Conservation (phyloP, 208 protist genomes). For the Phytomonas sp. region DNA sequence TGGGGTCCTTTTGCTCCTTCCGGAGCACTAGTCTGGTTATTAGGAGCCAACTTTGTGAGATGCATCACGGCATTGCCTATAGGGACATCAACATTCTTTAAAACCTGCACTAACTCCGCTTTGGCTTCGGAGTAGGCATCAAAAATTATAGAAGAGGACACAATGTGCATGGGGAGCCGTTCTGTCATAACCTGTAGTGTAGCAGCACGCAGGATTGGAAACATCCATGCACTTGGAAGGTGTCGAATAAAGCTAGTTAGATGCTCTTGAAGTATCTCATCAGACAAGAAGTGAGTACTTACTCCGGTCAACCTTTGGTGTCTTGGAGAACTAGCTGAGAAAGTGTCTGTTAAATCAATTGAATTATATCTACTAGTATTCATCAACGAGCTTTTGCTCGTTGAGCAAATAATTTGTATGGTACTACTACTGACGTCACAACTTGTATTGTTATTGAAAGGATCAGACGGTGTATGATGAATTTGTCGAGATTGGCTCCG, state of each 20-base stretch:
- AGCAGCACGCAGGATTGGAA: constrained; percentile 33
- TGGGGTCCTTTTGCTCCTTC: background rate
- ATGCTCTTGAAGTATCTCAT: constrained; percentile 10
- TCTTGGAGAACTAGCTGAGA: background rate
- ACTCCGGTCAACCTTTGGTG: constrained; percentile 3
- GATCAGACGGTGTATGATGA: background rate
- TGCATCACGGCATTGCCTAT: background rate
- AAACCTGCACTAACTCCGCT: constrained; percentile 21
- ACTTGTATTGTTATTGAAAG: background rate
- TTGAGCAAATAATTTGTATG: background rate
- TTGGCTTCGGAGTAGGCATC: constrained; percentile 49
- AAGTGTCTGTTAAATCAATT: background rate
- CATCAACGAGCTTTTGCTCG: background rate
- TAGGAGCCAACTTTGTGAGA: background rate
- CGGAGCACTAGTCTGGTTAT: background rate
- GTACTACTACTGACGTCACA: background rate
- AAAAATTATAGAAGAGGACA: constrained; percentile 26
- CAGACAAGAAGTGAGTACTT: background rate
- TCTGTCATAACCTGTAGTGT: constrained; percentile 49
- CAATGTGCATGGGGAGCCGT: constrained; percentile 33
- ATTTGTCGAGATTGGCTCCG: background rate
- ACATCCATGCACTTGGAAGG: constrained; percentile 32
- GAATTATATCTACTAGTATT: background rate
- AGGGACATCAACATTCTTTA: background rate
- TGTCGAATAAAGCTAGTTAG: constrained; percentile 25